These are phyloP conservation scores for Cytospora schulzeri DNA, from an alignment of 2,329 filamentous ascomycete species.

Conservation along the genomic window DNA sequence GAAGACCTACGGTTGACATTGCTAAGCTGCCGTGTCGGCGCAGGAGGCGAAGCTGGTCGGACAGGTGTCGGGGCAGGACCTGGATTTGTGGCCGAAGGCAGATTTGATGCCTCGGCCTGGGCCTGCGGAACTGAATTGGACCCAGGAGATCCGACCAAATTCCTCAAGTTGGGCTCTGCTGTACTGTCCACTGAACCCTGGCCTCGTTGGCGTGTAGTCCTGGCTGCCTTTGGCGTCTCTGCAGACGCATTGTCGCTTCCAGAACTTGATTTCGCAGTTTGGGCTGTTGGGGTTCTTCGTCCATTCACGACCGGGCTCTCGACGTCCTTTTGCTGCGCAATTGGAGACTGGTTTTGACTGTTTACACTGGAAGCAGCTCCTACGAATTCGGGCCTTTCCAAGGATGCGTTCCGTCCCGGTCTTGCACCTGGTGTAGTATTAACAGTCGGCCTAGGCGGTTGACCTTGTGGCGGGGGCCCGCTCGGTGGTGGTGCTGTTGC, in stretches of 20 bases:
- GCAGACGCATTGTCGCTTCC: constrained; percentile 31
- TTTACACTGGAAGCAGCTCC: constrained; percentile 28
- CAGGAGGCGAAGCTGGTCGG: constrained; percentile 60
- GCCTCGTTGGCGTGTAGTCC: constrained; percentile 55
- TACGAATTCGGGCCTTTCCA: constrained; percentile 45
- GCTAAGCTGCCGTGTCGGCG: constrained; percentile 58
- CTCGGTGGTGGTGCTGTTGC: constrained; percentile 43
- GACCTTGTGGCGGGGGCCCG: constrained; percentile 58
- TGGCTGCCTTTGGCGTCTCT: constrained; percentile 43
- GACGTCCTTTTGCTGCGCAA: constrained; percentile 47
- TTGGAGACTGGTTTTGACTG: constrained; percentile 45
- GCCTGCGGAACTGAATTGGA: constrained; percentile 10
- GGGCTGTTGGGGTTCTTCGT: constrained; percentile 65
- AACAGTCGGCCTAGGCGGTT: constrained; percentile 52
- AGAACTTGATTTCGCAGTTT: constrained; percentile 40
- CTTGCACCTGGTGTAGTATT: constrained; percentile 46
- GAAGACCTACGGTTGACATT: constrained; percentile 63
- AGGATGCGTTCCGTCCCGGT: constrained; percentile 49
- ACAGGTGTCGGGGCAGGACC: constrained; percentile 26
- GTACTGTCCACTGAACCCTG: constrained; percentile 71
- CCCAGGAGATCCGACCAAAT: constrained; percentile 31
- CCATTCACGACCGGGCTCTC: constrained; percentile 61
- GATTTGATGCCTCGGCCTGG: not conserved
- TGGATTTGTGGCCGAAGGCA: not conserved
- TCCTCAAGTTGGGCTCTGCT: constrained; percentile 57